Evolutionary conservation across 2,329 filamentous ascomycete species (phyloP), one percentile per base, ranked within the genome.

Genomic region (Talaromyces sp.): DNA sequence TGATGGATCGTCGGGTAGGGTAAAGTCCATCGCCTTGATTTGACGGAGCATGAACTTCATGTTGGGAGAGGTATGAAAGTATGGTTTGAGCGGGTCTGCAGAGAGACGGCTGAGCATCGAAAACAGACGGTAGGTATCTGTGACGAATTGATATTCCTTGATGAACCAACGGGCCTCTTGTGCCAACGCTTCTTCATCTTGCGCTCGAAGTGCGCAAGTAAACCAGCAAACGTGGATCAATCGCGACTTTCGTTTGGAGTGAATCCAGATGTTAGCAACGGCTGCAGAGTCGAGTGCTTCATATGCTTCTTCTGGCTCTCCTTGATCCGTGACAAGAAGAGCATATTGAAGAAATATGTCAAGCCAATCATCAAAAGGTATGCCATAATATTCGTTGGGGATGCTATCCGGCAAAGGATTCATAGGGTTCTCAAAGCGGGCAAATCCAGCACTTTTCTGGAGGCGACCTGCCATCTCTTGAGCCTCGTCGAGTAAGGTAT

Each of bases 31-130:
- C 3, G 86, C 85, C 71, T 96, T 95, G 73, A 99, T 90, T 73
- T 96, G 91, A 4, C 94, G 86, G 52, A 97, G 80, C 65, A 97
- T 86, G 67, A 90, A 96, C 70, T 97, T 97, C 71, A 96, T 91
- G 17, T 88, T 87, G 0, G 90, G 87, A 0, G 90, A 89, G 2
- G 88, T 87, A 47, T 87, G 87, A 71, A 93, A 96, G 79, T 88
- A 62, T 2, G 73, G 74, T 51, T 68, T 70, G 22, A 66, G 69
- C 17, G 87, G 85, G 13, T 89, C 86, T 47, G 90, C 86, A 65
- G 86, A 90, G 7, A 96, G 77, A 16, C 88, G 84, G 51, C 89
- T 89, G n/a, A 94, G 78, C 19, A 88, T 83, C 27, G 87, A 84
- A 69, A 93, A 95, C 65, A 97, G 83, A 32, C 92, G 86, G 72